These are phyloP conservation scores for Thermomucor indicae-seudaticae DNA, from an alignment of 371 early-diverging fungal species.

Conservation along the genomic window DNA sequence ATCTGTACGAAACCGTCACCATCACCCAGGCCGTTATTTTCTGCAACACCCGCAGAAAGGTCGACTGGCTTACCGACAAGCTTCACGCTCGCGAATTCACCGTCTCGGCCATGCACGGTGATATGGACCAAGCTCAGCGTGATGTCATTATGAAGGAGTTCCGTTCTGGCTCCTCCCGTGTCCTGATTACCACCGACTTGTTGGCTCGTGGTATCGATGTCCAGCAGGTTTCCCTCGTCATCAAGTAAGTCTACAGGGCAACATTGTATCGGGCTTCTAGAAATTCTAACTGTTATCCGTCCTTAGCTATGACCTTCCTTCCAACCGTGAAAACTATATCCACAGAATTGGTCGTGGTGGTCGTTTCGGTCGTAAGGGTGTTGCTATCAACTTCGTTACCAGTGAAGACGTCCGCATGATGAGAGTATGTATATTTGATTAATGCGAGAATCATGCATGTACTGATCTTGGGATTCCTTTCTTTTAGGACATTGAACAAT, in stretches of 20 bases:
- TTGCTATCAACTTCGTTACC: conserved; percentile 98
- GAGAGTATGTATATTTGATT: conserved; percentile 31
- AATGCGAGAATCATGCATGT: background rate
- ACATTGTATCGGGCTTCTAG: too few relatives aligned
- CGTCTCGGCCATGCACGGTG: conserved; percentile 93
- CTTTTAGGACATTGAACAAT: conserved; percentile 84
- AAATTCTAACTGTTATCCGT: background rate
- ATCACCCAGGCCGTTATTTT: conserved; percentile 96
- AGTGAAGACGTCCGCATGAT: conserved; percentile 88
- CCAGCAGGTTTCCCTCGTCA: conserved; percentile 97
- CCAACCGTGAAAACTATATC: conserved; percentile 95
- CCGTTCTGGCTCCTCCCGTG: conserved; percentile 90
- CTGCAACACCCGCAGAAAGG: conserved; percentile 93
- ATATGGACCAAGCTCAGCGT: conserved; percentile 95
- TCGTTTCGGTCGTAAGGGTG: conserved; percentile 99
- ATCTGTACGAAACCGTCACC: conserved; percentile 87
- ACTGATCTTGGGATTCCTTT: too few relatives aligned
- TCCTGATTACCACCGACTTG: conserved; percentile 97
- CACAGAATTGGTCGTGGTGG: conserved; percentile 99
- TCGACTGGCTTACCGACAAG: conserved; percentile 86
- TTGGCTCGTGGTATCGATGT: conserved; percentile 99
- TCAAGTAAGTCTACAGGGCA: conserved; percentile 33
- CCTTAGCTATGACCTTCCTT: conserved; percentile 95
- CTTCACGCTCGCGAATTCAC: conserved; percentile 82
- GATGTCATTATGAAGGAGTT: conserved; percentile 97